Base-by-base conservation (phyloP, 1,284 basidiomycete species). In the Sanghuangporus sanghuang region DNA sequence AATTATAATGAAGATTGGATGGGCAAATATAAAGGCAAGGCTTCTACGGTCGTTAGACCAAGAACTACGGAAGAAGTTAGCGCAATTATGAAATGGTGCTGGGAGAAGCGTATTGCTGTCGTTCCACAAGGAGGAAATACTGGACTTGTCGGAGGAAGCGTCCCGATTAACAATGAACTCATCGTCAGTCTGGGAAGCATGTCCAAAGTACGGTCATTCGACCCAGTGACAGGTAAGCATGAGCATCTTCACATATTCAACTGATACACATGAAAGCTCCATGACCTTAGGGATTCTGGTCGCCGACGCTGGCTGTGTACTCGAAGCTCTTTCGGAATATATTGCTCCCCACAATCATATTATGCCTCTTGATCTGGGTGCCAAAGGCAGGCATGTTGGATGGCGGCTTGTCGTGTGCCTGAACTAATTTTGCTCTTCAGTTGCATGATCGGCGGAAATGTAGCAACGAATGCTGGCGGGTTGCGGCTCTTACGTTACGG, bases 121-220 rank as follows among this genome's bases (percentile, higher is more conserved):
- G 95, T 98, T 0, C 97, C 97, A 1, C 97, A 99, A 76, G 96
- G 97, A 57, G 97, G 97, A 36, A 99, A 99, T 78, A 99, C 97
- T 0, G 97, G 97, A 23, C 84, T 99, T 9, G 97, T 99, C 67
- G 93, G 97, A n/a, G 97, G 97, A 21, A 89, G 95, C 66, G 93
- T 98, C 9, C 96, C 97, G 0, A 76, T 96, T 16, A 81, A 87
- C 68, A 92, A 97, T 73, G 97, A 99, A 76, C 77, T 99, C 64
- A 82, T 99, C 59, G 76, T 99, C 63, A 95, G 85, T 65, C 81
- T 98, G 46, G 78, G 87, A 36, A 93, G 90, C 71, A 86, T 99
- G 85, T 88, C 86, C 72, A 83, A 86, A 68, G 85, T 99, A 64
- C 87, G 96, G 68, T 89, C 89, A 2, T 99, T 99, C 72, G 97